A percentile compares a stretch with the other conserved stretches of the same genome.
These are phyloP conservation scores for Leptographium galeiforme DNA, from an alignment of 2,329 filamentous ascomycete species.

Conservation along the genomic window DNA sequence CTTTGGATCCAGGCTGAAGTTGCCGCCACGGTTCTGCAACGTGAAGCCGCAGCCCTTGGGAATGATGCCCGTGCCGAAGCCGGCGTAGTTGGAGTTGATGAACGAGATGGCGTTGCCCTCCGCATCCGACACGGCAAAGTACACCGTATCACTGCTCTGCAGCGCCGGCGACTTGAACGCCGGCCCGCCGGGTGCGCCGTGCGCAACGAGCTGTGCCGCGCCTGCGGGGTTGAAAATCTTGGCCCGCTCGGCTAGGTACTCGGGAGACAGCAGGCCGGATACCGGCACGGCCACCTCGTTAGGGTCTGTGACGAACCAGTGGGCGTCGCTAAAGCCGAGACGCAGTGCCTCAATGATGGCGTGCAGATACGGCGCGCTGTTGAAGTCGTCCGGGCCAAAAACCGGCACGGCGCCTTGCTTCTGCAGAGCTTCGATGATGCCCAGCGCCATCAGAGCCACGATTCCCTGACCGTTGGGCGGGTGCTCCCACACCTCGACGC, in stretches of 20 bases:
- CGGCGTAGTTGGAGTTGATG: constrained; percentile 90
- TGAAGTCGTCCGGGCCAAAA: constrained; percentile 61
- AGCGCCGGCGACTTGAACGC: constrained; percentile 54
- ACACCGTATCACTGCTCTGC: constrained; percentile 82
- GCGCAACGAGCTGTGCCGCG: constrained; percentile 48
- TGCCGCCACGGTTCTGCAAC: constrained; percentile 77
- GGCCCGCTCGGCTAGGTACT: constrained; percentile 61
- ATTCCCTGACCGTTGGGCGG: constrained; percentile 95
- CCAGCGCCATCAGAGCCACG: constrained; percentile 84
- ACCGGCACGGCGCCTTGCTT: constrained; percentile 57
- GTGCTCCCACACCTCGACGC: constrained; percentile 87
- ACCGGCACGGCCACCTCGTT: constrained; percentile 57
- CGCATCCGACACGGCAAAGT: constrained; percentile 73
- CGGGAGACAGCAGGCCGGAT: constrained; percentile 52
- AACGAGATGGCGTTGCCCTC: constrained; percentile 86
- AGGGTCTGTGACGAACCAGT: constrained; percentile 84
- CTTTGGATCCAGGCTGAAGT: constrained; percentile 57
- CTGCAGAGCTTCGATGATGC: constrained; percentile 80
- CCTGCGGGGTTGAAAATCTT: constrained; percentile 40
- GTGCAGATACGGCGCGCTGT: constrained; percentile 69
- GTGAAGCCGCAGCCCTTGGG: constrained; percentile 81
- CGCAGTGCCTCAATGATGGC: constrained; percentile 77
- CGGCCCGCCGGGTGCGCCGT: constrained; percentile 38
- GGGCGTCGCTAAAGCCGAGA: constrained; percentile 78
- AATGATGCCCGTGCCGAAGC: constrained; percentile 79